phyloP scores from a whole-genome alignment of 2,329 filamentous ascomycete species.

The Daldinia sp. region DNA sequence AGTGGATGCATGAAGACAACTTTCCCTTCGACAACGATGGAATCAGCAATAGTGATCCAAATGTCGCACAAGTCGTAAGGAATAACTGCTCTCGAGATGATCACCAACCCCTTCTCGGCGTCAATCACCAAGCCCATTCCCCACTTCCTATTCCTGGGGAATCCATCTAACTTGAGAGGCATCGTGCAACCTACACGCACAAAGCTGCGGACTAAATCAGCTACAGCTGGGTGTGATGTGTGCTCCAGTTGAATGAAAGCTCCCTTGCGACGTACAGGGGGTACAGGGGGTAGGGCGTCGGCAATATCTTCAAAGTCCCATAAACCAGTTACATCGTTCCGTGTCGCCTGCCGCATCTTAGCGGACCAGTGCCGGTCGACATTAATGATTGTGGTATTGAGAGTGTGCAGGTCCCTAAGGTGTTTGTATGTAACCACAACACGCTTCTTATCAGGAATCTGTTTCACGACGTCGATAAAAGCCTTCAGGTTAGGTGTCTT shows the following conservation, averaged over 20 bases:
- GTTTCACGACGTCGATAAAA: slow-evolving; percentile 91
- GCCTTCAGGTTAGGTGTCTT: slow-evolving; percentile 87
- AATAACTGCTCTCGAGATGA: slow-evolving; percentile 93
- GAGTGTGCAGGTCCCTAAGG: slow-evolving; percentile 91
- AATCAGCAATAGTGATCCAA: slow-evolving; percentile 94
- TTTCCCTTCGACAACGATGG: slow-evolving; percentile 92
- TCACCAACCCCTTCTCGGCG: slow-evolving; percentile 92
- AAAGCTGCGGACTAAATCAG: slow-evolving; percentile 93
- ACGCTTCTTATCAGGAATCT: slow-evolving; percentile 82
- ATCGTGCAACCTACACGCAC: slow-evolving; percentile 93
- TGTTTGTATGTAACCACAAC: slow-evolving; percentile 97
- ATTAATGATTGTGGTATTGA: slow-evolving; percentile 91
- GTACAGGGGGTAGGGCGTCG: slow-evolving; percentile 80
- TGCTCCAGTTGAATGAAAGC: slow-evolving; percentile 94
- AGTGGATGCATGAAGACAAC: slow-evolving; percentile 96
- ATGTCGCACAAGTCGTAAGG: slow-evolving; percentile 98
- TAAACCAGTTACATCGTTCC: slow-evolving; percentile 88
- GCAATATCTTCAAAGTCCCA: slow-evolving; percentile 95
- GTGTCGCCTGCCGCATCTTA: slow-evolving; percentile 91
- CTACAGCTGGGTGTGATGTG: slow-evolving; percentile 88
- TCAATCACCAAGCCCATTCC: slow-evolving; percentile 98
- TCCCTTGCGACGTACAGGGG: slow-evolving; percentile 80
- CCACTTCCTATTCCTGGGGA: slow-evolving; percentile 92
- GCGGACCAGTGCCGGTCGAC: slow-evolving; percentile 96
- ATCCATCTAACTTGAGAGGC: slow-evolving; percentile 97